Conservation (phyloP, 2,329 filamentous ascomycete species). For the Keithomyces neogunnii region DNA sequence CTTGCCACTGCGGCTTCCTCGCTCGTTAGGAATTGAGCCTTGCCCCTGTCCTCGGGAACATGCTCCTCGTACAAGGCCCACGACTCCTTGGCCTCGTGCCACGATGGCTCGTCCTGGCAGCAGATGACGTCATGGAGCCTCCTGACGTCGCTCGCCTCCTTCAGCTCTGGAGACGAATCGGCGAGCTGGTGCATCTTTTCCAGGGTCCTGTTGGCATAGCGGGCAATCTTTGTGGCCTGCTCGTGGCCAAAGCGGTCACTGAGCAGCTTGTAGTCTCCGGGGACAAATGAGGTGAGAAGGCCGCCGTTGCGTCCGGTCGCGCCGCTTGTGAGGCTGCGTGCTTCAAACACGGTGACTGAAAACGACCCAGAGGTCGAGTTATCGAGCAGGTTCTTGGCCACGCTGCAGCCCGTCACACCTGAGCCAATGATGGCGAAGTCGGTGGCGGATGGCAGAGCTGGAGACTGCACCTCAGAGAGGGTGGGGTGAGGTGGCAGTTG, state of each 20-base stretch:
- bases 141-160: constrained; percentile 12
- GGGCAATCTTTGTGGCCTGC: constrained; percentile 30
- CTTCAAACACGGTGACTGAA: constrained; percentile 18
- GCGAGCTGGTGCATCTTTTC: constrained; percentile 13
- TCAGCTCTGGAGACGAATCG: constrained; percentile 8
- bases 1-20: neutral
- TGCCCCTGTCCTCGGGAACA: constrained; percentile 12
- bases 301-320: constrained; percentile 23
- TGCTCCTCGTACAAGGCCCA: constrained; percentile 6
- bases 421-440: constrained; percentile 21
- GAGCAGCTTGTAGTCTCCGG: constrained; percentile 28
- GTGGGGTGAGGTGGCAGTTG: constrained; percentile 16
- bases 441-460: constrained; percentile 9
- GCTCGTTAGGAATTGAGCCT: neutral
- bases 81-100: neutral
- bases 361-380: constrained; percentile 1
- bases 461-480: constrained; percentile 15
- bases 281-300: constrained; percentile 20
- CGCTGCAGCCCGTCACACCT: constrained; percentile 21
- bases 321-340: constrained; percentile 18
- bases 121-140: constrained; percentile 13
- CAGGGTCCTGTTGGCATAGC: constrained; percentile 32
- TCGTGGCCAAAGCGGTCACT: constrained; percentile 20
- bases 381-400: constrained; percentile 16
- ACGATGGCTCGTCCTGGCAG: constrained; percentile 12